phyloP scores from a whole-genome alignment of 2,329 filamentous ascomycete genomes.

The Xylaria sp. region DNA sequence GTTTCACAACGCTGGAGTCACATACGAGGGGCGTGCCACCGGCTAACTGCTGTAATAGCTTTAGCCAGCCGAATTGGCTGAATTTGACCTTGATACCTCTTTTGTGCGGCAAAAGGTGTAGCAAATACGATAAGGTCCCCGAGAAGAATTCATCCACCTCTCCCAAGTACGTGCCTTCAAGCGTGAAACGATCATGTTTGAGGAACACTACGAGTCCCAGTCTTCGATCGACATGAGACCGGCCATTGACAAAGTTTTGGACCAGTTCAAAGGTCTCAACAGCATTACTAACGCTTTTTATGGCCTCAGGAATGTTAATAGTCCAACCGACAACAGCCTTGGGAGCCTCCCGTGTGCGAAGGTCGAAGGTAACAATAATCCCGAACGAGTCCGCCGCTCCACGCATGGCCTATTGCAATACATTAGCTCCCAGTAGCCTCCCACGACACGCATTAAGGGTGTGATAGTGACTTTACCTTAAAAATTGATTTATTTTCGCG shows the following conservation, averaged over 20 bases:
- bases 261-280: conserved; percentile 42
- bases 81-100: conserved; percentile 9
- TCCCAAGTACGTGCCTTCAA: conserved; percentile 52
- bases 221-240: conserved; percentile 44
- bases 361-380: conserved; percentile 52
- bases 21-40: conserved; percentile 38
- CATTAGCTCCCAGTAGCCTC: neutral
- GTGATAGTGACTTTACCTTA: conserved; percentile 41
- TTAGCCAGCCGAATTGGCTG: conserved; percentile 41
- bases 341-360: conserved; percentile 50
- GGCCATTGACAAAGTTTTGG: conserved; percentile 50
- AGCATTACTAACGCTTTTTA: conserved; percentile 36
- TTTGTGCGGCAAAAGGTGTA: conserved; percentile 38
- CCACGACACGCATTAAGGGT: neutral
- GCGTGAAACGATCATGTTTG: conserved; percentile 40
- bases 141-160: conserved; percentile 39
- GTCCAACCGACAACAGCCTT: conserved; percentile 52
- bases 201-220: conserved; percentile 47
- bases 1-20: conserved; percentile 32
- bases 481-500: conserved; percentile 43
- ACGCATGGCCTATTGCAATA: conserved; percentile 50
- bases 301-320: conserved; percentile 36
- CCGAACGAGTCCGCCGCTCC: conserved; percentile 55
- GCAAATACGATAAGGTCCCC: conserved; percentile 44
- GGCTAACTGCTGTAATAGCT: conserved; percentile 39